Evolutionary conservation across 345 rosid genomes (phyloP).

Genomic region (Toxicodendron radicans): DNA sequence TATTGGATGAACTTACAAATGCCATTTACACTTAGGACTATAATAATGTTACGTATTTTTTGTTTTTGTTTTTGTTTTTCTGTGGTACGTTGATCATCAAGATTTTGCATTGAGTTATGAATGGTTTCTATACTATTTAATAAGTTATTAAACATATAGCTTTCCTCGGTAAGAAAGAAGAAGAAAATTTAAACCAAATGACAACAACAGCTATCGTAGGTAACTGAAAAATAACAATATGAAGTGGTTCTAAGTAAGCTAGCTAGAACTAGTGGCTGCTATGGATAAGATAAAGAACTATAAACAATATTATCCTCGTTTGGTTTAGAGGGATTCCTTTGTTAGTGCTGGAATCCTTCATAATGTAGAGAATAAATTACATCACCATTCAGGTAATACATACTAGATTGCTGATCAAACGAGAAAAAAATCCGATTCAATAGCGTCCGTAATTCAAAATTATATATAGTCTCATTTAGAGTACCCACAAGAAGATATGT

Average conservation of each 20-base stretch:
- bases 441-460: too few species aligned
- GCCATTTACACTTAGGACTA: too few species aligned
- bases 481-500: background rate
- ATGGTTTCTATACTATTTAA: background rate
- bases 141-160: background rate
- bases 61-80: background rate
- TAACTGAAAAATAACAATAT: background rate
- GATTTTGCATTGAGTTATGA: background rate
- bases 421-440: too few species aligned
- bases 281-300: slow-evolving; percentile 1
- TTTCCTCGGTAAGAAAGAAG: background rate
- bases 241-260: background rate
- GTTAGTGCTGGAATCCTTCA: background rate
- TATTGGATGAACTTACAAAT: too few species aligned
- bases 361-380: too few species aligned
- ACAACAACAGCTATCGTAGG: background rate
- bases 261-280: background rate
- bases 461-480: too few species aligned
- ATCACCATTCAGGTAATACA: too few species aligned
- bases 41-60: too few species aligned
- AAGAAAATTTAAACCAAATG: background rate
- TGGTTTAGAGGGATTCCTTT: background rate
- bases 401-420: too few species aligned
- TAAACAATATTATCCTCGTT: slow-evolving; percentile 6
- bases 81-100: background rate